Percentiles rank a stretch among this genome's conserved stretches.
Evolutionary conservation across 164 flowering plant genomes (phyloP).

Genomic region (Liriodendron chinense): DNA sequence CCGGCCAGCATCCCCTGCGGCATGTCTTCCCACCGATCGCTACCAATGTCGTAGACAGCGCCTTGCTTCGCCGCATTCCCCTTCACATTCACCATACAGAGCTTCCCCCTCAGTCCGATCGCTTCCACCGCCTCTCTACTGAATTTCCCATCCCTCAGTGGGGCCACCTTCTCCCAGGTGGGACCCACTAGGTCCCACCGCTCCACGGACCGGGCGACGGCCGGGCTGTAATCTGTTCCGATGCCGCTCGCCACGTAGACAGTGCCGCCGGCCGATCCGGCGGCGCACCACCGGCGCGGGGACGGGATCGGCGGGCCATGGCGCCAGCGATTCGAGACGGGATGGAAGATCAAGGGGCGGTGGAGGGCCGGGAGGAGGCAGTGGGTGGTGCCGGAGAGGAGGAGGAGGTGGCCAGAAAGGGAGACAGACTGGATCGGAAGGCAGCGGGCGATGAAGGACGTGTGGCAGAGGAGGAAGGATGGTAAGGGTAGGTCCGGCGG

Average conservation of each 20-base stretch:
- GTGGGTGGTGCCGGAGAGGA: conserved; percentile 66
- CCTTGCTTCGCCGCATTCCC: conserved; percentile 63
- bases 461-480: conserved; percentile 55
- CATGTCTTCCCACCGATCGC: conserved; percentile 65
- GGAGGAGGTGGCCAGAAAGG: conserved; percentile 38
- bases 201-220: conserved; percentile 58
- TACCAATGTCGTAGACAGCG: conserved; percentile 38
- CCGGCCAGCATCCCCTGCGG: conserved; percentile 63
- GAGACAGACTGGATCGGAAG: conserved; percentile 69
- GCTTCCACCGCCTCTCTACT: conserved; percentile 80
- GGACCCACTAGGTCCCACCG: conserved; percentile 39
- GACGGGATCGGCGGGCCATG: conserved; percentile 51
- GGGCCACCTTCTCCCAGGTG: conserved; percentile 35
- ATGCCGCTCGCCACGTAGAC: conserved; percentile 71
- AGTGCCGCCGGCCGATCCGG: conserved; percentile 34
- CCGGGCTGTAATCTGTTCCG: conserved; percentile 46
- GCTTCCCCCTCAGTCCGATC: conserved; percentile 65
- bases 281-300: conserved; percentile 92
- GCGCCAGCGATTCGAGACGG: conserved; percentile 39
- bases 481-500: conserved; percentile 36
- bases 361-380: conserved; percentile 57
- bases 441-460: conserved; percentile 56
- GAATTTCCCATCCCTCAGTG: conserved; percentile 46
- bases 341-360: conserved; percentile 57
- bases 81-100: conserved; percentile 75